Evolutionary conservation across 2,329 filamentous ascomycete species (phyloP).

Genomic region (Harringtonia lauricola): DNA sequence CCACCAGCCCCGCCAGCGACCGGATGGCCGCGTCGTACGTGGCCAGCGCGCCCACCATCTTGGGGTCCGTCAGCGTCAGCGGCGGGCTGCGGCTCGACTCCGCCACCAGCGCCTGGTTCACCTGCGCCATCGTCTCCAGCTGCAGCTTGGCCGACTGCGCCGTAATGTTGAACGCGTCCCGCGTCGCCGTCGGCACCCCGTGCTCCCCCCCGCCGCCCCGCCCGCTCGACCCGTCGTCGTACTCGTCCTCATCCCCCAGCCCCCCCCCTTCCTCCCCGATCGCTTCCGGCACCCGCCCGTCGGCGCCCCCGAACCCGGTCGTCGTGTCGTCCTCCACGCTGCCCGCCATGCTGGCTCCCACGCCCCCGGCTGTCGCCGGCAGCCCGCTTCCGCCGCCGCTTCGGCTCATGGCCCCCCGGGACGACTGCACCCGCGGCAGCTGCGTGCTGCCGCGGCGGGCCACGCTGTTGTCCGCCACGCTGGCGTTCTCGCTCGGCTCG

Average conservation of each 20-base stretch:
- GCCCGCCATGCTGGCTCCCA: conserved; percentile 32
- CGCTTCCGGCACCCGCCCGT: conserved; percentile 8
- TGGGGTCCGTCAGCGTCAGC: conserved; percentile 63
- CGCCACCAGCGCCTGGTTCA: conserved; percentile 68
- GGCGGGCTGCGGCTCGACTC: conserved; percentile 61
- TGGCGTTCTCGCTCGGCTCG: conserved; percentile 39
- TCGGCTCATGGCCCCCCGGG: conserved; percentile 17
- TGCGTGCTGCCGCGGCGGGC: conserved; percentile 31
- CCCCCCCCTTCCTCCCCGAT: neutral
- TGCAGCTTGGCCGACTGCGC: conserved; percentile 91
- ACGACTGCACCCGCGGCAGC: conserved; percentile 28
- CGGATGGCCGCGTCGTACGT: conserved; percentile 86
- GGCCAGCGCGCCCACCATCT: conserved; percentile 63
- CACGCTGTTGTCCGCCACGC: conserved; percentile 27
- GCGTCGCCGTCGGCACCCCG: conserved; percentile 62
- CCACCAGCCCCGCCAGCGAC: conserved; percentile 74
- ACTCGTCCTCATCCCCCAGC: conserved; percentile 39
- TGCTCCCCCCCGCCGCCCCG: too few relatives aligned
- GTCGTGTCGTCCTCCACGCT: conserved; percentile 35
- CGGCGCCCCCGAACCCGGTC: conserved; percentile 13
- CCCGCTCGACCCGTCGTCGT: conserved; percentile 67
- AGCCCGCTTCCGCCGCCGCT: too few relatives aligned
- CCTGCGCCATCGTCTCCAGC: conserved; percentile 77
- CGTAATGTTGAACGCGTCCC: conserved; percentile 94
- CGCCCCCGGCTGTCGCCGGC: conserved; percentile 21